Evolutionary conservation across 768 basidiomycete genomes (phyloP).

Genomic region (Amyloporia xantha): DNA sequence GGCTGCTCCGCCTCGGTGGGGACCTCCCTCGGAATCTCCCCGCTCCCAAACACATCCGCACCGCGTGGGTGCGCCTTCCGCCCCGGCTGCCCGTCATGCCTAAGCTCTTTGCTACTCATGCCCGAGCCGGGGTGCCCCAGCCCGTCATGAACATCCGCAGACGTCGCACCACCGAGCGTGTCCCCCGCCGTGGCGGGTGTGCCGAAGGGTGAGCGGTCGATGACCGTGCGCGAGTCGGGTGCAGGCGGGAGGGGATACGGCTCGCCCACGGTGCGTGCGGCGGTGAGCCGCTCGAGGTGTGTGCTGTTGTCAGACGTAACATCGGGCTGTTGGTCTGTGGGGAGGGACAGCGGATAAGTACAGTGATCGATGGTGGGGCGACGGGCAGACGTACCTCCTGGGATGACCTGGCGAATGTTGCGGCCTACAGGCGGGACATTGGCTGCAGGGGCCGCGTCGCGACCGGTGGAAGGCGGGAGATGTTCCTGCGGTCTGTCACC

Average conservation of each 20-base stretch:
- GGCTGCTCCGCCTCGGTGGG: not conserved
- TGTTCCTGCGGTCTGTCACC: slow-evolving; percentile 22
- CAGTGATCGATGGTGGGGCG: not conserved
- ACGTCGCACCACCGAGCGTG: slow-evolving; percentile 29
- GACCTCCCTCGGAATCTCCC: slow-evolving; percentile 14
- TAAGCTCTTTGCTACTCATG: slow-evolving; percentile 29
- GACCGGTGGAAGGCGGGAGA: slow-evolving; percentile 19
- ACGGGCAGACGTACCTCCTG: slow-evolving; percentile 3
- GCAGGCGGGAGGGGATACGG: slow-evolving; percentile 15
- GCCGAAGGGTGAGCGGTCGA: slow-evolving; percentile 28
- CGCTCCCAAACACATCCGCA: slow-evolving; percentile 17
- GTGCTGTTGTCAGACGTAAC: not conserved
- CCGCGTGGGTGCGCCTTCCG: slow-evolving; percentile 23
- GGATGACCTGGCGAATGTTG: not conserved
- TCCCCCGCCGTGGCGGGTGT: slow-evolving; percentile 17
- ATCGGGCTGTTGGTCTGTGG: not conserved
- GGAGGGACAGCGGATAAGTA: not conserved
- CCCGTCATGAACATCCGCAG: slow-evolving; percentile 24
- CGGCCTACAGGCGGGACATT: slow-evolving; percentile 6
- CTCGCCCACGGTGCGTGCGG: slow-evolving; percentile 6
- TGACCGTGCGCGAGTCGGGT: slow-evolving; percentile 21
- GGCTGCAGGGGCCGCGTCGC: slow-evolving; percentile 15
- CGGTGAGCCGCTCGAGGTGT: not conserved
- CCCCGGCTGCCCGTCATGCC: slow-evolving; percentile 28
- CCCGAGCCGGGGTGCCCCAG: slow-evolving; percentile 26